These are phyloP conservation scores for Flaveria bidentis DNA, from an alignment of 129 eudicot species.

Conservation along the genomic window DNA sequence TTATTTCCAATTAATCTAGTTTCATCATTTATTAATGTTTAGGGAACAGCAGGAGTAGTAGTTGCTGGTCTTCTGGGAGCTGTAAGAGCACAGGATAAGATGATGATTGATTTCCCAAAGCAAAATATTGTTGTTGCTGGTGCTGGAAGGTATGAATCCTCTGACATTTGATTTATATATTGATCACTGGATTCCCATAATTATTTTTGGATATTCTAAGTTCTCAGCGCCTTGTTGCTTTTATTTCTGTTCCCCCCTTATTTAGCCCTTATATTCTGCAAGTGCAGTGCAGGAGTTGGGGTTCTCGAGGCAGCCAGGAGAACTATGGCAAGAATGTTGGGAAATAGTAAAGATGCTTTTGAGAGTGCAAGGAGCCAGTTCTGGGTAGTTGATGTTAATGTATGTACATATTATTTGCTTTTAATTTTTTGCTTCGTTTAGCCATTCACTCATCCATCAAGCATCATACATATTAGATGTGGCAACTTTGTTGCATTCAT, in stretches of 20 bases:
- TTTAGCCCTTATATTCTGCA: background rate
- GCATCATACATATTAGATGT: background rate
- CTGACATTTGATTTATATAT: background rate
- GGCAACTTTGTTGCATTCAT: background rate
- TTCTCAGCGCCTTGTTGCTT: background rate
- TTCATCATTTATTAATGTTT: conserved; percentile 15
- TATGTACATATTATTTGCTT: conserved; percentile 31
- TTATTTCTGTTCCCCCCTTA: background rate
- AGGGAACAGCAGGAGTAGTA: conserved; percentile 99
- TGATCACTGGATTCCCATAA: background rate
- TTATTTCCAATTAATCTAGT: background rate
- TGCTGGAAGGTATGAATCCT: conserved; percentile 69
- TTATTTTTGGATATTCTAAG: background rate
- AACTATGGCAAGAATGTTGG: conserved; percentile 97
- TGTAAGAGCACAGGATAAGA: conserved; percentile 91
- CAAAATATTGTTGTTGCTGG: conserved; percentile 92
- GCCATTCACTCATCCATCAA: background rate
- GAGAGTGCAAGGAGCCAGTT: conserved; percentile 89
- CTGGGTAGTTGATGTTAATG: conserved; percentile 95
- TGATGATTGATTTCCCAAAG: conserved; percentile 90
- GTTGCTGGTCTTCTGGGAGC: conserved; percentile 98
- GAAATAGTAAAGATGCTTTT: conserved; percentile 74
- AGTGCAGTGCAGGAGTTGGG: conserved; percentile 87
- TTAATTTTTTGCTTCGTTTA: background rate
- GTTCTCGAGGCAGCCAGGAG: conserved; percentile 95